Evolutionary conservation across 208 protist genomes (phyloP).

Genomic region (Crithidia thermophila): DNA sequence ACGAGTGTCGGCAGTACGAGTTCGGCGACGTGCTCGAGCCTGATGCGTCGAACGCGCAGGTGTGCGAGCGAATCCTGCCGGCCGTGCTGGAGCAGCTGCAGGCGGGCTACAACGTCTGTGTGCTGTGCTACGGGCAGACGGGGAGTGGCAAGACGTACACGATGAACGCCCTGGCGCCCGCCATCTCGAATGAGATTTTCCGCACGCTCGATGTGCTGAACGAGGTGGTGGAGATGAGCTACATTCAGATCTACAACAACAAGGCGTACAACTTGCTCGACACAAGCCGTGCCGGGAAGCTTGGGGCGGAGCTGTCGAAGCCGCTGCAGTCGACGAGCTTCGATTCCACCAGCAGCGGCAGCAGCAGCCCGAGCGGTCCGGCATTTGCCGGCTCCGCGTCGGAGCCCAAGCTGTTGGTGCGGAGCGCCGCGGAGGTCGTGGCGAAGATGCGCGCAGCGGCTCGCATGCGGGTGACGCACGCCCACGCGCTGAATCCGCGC

Average conservation of each 20-base stretch:
- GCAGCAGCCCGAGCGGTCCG: neutral
- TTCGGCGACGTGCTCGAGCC: constrained; percentile 65
- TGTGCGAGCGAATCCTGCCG: constrained; percentile 61
- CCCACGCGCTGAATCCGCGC: constrained; percentile 55
- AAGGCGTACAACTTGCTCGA: constrained; percentile 71
- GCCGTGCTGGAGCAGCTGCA: constrained; percentile 60
- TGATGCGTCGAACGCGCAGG: constrained; percentile 42
- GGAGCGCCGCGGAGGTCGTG: constrained; percentile 35
- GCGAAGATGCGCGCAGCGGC: constrained; percentile 36
- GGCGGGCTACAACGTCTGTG: constrained; percentile 56
- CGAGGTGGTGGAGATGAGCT: constrained; percentile 76
- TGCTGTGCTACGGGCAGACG: constrained; percentile 91
- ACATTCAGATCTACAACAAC: constrained; percentile 82
- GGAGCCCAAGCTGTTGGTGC: constrained; percentile 59
- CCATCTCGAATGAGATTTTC: constrained; percentile 52
- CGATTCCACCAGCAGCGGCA: neutral
- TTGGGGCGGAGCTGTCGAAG: constrained; percentile 28
- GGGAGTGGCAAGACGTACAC: constrained; percentile 92
- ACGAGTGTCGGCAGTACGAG: constrained; percentile 45
- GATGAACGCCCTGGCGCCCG: constrained; percentile 71
- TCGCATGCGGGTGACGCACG: constrained; percentile 42
- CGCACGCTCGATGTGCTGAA: constrained; percentile 37
- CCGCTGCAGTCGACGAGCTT: constrained; percentile 14
- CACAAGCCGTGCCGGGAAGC: constrained; percentile 6
- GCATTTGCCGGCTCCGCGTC: constrained; percentile 6